These are phyloP conservation scores for Hymenoscyphus infarciens DNA, from an alignment of 2,329 filamentous ascomycete genomes.

Conservation along the genomic window DNA sequence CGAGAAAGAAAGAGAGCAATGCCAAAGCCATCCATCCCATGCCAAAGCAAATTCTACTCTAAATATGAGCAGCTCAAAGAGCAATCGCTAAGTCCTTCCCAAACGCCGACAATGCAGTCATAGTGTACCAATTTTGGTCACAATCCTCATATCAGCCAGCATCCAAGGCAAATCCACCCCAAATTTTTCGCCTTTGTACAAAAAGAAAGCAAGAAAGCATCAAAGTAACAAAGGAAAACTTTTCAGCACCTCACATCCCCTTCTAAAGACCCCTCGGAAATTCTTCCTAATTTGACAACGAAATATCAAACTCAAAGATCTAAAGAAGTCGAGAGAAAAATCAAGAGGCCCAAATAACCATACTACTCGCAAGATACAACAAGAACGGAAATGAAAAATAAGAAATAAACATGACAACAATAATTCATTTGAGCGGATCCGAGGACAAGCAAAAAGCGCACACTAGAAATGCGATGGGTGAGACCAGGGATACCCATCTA, in stretches of 20 bases:
- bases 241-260: background rate
- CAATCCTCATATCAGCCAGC: too few species aligned
- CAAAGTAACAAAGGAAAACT: background rate
- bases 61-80: background rate
- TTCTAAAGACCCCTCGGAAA: background rate
- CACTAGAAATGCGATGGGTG: slow-evolving; percentile 4
- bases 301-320: background rate
- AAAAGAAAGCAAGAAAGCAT: background rate
- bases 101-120: too few species aligned
- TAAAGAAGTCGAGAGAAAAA: background rate
- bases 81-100: too few species aligned
- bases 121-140: too few species aligned
- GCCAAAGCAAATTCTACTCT: background rate
- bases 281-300: background rate
- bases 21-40: background rate
- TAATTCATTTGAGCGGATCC: background rate
- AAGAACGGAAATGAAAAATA: background rate
- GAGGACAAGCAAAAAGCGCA: background rate
- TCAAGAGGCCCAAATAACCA: background rate
- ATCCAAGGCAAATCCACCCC: background rate
- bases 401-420: background rate
- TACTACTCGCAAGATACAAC: background rate
- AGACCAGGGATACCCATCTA: slow-evolving; percentile 28
- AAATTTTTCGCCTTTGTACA: background rate
- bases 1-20: background rate